Conservation (phyloP, 208 protist species). For the Vickermania ingenoplastis region DNA sequence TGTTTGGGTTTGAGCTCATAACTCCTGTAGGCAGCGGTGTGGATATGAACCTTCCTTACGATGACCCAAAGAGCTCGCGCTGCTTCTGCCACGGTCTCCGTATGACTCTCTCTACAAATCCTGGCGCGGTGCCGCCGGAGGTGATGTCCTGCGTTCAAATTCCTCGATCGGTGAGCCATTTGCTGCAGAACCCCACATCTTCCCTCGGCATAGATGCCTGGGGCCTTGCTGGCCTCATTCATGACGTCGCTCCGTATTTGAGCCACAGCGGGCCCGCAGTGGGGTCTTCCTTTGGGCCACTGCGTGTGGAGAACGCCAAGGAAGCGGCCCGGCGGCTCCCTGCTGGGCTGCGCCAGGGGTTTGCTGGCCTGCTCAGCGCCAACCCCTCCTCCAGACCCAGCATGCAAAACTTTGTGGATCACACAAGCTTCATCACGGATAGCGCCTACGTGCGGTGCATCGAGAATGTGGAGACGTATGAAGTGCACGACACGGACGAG, state of each 20-base stretch:
- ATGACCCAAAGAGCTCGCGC: conserved; percentile 3
- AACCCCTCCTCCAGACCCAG: conserved; percentile 38
- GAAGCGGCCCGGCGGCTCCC: conserved; percentile 23
- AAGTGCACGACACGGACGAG: conserved; percentile 46
- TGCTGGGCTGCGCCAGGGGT: conserved; percentile 34
- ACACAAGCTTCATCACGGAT: conserved; percentile 41
- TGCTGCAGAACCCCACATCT: not conserved
- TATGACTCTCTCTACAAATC: not conserved
- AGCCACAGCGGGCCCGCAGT: conserved; percentile 34
- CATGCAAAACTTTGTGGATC: conserved; percentile 35
- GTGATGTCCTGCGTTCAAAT: not conserved
- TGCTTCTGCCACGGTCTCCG: not conserved
- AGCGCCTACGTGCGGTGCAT: conserved; percentile 57
- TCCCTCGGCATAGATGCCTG: conserved; percentile 53
- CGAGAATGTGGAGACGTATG: conserved; percentile 45
- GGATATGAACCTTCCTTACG: not conserved
- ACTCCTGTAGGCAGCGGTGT: conserved; percentile 11
- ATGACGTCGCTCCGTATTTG: too few species aligned
- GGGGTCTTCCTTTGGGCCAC: conserved; percentile 12
- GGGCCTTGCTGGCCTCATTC: conserved; percentile 67
- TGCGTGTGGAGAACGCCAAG: conserved; percentile 17
- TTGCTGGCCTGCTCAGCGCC: conserved; percentile 25
- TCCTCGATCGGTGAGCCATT: not conserved
- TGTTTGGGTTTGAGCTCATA: conserved; percentile 74
- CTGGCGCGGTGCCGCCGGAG: not conserved